Conservation (phyloP, 805 yeast genomes). For the Ogataea populi-albae region DNA sequence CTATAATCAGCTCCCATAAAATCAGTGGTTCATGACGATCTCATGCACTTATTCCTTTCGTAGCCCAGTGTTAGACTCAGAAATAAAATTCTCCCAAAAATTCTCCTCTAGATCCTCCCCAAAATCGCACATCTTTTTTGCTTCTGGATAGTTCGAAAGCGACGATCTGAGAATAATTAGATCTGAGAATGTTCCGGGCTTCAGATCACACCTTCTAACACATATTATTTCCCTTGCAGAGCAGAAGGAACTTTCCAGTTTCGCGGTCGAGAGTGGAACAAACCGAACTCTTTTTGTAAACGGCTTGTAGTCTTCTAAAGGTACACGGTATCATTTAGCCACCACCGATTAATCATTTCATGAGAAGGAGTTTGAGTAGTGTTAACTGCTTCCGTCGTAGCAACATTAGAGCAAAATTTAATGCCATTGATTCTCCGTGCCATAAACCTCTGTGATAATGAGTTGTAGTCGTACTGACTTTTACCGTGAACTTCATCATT, state of each 20-base stretch:
- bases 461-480: background rate
- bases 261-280: background rate
- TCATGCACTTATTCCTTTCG: no score
- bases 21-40: no score
- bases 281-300: background rate
- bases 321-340: background rate
- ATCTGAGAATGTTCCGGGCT: background rate
- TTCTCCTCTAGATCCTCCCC: no score
- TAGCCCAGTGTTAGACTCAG: no score
- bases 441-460: background rate
- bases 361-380: no score
- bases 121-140: background rate
- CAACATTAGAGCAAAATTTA: no score
- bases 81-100: no score
- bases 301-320: conserved; percentile 1
- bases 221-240: conserved; percentile 1
- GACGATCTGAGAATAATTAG: conserved; percentile 1
- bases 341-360: background rate
- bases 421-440: no score
- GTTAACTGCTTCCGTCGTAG: background rate
- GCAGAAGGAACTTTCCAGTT: conserved; percentile 1
- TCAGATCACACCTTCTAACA: background rate
- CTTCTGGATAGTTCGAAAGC: background rate
- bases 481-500: background rate
- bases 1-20: no score